These are phyloP conservation scores for Hysterangium stoloniferum DNA, from an alignment of 768 basidiomycete species.

Conservation along the genomic window DNA sequence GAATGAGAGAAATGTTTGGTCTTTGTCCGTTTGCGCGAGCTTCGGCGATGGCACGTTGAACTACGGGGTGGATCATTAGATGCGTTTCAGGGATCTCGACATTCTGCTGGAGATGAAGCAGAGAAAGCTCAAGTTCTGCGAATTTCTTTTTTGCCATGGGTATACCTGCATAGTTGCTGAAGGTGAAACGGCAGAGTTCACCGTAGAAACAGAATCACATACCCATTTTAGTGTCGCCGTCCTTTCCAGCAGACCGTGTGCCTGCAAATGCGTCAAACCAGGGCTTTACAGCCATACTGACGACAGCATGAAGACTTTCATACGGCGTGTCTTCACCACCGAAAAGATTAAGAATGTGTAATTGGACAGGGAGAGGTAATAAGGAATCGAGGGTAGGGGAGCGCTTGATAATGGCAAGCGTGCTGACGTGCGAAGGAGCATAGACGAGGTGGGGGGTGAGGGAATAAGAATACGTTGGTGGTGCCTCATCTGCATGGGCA, in stretches of 20 bases:
- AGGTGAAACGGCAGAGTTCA: not conserved
- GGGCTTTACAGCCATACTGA: constrained; percentile 92
- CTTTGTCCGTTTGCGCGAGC: constrained; percentile 47
- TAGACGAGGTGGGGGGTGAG: constrained; percentile 72
- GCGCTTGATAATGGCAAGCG: constrained; percentile 93
- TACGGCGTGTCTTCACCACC: constrained; percentile 87
- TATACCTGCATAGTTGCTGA: constrained; percentile 47
- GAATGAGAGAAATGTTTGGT: constrained; percentile 71
- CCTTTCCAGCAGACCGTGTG: constrained; percentile 66
- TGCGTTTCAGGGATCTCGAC: constrained; percentile 98
- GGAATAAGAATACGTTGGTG: constrained; percentile 55
- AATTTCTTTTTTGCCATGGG: constrained; percentile 99
- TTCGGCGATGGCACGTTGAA: constrained; percentile 61
- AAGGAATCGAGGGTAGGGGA: constrained; percentile 72
- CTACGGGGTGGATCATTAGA: constrained; percentile 82
- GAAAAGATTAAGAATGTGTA: constrained; percentile 90
- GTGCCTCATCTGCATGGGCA: constrained; percentile 47
- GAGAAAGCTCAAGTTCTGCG: constrained; percentile 89
- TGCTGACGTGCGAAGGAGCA: constrained; percentile 70
- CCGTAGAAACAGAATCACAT: constrained; percentile 10
- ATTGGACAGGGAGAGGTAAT: constrained; percentile 73
- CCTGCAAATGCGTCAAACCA: constrained; percentile 99
- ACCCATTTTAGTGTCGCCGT: constrained; percentile 80
- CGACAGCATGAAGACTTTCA: constrained; percentile 90
- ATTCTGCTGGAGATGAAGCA: constrained; percentile 95